Conservation (phyloP, 139 green algal genomes). For the Eudorina sp. region DNA sequence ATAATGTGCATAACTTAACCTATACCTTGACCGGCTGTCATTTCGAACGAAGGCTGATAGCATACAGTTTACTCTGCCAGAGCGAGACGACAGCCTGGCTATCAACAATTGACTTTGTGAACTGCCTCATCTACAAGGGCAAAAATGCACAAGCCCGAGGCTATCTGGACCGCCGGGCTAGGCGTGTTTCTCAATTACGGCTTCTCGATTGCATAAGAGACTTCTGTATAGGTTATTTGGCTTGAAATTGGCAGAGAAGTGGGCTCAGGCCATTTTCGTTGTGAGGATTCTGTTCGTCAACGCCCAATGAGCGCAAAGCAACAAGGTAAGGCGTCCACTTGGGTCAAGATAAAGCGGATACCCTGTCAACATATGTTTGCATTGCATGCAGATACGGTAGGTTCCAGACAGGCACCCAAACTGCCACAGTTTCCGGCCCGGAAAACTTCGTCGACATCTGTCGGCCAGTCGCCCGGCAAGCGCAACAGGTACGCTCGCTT, state of each 20-base stretch:
- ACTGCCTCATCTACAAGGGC: too few relatives aligned
- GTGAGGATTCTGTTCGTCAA: neutral
- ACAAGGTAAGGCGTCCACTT: too few relatives aligned
- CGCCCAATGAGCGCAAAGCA: slow-evolving; percentile 10
- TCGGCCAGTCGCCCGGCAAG: neutral
- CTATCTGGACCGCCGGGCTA: neutral
- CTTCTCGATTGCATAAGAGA: too few relatives aligned
- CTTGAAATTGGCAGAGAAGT: too few relatives aligned
- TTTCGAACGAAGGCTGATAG: neutral
- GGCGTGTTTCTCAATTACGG: neutral
- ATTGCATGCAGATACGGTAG: neutral
- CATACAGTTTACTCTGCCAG: too few relatives aligned
- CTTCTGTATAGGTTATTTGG: too few relatives aligned
- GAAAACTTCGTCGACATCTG: neutral
- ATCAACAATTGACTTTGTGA: too few relatives aligned
- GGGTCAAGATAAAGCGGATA: too few relatives aligned
- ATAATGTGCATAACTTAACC: too few relatives aligned
- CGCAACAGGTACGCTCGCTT: neutral
- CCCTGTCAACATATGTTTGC: neutral
- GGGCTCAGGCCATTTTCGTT: neutral
- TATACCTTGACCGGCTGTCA: slow-evolving; percentile 6
- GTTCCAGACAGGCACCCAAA: neutral
- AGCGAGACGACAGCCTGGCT: too few relatives aligned
- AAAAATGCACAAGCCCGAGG: neutral
- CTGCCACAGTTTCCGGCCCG: slow-evolving; percentile 10